Evolutionary conservation across 2,329 filamentous ascomycete species (phyloP).

Genomic region (Diaporthe capsici): DNA sequence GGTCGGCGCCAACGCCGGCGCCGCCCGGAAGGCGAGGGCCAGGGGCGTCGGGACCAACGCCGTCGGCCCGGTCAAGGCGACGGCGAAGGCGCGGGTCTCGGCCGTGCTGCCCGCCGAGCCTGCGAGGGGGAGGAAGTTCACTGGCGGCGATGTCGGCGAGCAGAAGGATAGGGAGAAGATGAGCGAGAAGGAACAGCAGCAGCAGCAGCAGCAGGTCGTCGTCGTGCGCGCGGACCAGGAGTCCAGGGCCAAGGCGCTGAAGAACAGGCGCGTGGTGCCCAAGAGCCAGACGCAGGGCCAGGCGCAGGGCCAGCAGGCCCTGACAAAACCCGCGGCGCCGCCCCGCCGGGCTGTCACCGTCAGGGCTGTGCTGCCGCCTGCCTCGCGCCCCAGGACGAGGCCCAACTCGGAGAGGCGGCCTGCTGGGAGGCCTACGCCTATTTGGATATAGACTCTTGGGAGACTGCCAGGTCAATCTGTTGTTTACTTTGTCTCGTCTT

Average conservation of each 20-base stretch:
- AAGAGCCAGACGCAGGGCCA: background rate
- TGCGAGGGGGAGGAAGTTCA: background rate
- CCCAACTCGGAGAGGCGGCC: slow-evolving; percentile 5
- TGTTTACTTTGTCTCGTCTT: background rate
- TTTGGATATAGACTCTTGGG: slow-evolving; percentile 20
- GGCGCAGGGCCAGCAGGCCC: background rate
- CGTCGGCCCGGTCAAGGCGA: background rate
- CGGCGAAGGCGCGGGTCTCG: background rate
- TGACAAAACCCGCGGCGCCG: background rate
- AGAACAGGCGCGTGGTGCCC: background rate
- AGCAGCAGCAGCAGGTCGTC: background rate
- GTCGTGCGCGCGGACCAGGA: background rate
- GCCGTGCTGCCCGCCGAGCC: background rate
- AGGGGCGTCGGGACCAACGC: slow-evolving; percentile 6
- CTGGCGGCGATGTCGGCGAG: background rate
- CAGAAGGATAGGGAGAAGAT: background rate
- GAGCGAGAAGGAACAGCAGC: background rate
- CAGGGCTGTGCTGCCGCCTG: background rate
- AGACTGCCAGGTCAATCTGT: background rate
- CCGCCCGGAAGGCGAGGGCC: background rate
- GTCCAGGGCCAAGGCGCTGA: slow-evolving; percentile 1
- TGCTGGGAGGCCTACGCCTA: slow-evolving; percentile 15
- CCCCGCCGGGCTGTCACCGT: background rate
- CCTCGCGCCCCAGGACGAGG: background rate
- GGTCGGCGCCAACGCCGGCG: background rate